Base-by-base conservation (phyloP, 208 protist species). In the Crithidia expoeki region DNA sequence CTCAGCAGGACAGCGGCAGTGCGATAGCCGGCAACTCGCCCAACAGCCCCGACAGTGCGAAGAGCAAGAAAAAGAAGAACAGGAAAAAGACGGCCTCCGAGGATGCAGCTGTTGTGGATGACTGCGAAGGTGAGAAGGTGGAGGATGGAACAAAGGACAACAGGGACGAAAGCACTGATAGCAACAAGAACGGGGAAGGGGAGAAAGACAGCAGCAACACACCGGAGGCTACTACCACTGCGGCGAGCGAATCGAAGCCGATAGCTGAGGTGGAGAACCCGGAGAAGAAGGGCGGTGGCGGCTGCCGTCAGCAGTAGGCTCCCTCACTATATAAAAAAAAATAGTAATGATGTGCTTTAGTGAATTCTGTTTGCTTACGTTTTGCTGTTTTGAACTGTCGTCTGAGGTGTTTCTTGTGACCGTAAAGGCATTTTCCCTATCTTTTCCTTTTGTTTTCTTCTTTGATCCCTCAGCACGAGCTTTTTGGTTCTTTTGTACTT, bases 271-370 rank as follows among this genome's bases (percentile, higher is more conserved):
- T 46, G 32, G 42, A 58, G 7, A 60, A 59, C 17, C 40, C 64
- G 32, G 56, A 59, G n/a, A 51, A 67, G 47, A 72, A 80, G 55
- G 75, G 75, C 33, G 38, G 57, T 32, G 61, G 62, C 36, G 61
- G 65, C 50, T 74, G 68, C 68, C 56, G 59, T 25, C 74, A 70
- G 68, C 68, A 80, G 74, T 80, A 67, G 62, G 4, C 38, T 10
- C 17, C 12, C 10, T n/a, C n/a, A n/a, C n/a, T n/a, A n/a, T n/a
- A n/a, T n/a, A n/a, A n/a, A n/a, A n/a, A n/a, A n/a, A n/a, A n/a
- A n/a, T n/a, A n/a, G n/a, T n/a, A n/a, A n/a, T n/a, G n/a, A n/a
- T n/a, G n/a, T n/a, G n/a, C n/a, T n/a, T n/a, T n/a, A n/a, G n/a
- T n/a, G n/a, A n/a, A n/a, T n/a, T n/a, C n/a, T n/a, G n/a, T n/a